These are phyloP conservation scores for Globisporangium iwayamae DNA, from an alignment of 352 stramenopile genomes.

Conservation along the genomic window DNA sequence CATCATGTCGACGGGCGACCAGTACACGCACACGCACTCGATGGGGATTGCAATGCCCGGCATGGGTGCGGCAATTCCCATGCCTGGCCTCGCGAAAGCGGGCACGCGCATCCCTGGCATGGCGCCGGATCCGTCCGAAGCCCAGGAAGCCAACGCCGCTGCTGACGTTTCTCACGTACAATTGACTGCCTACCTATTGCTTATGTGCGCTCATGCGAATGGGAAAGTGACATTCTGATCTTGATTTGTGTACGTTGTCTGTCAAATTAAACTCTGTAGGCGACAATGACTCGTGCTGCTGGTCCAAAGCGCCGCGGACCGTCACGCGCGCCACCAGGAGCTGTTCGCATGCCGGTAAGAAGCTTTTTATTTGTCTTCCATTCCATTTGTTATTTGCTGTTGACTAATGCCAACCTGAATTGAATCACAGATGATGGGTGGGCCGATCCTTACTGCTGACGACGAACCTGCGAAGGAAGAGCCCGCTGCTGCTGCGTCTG, in stretches of 20 bases:
- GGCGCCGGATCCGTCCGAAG: slow-evolving; percentile 24
- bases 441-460: slow-evolving; percentile 7
- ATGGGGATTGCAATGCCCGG: slow-evolving; percentile 79
- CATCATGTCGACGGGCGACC: slow-evolving; percentile 83
- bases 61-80: slow-evolving; percentile 78
- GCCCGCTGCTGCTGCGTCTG: background rate
- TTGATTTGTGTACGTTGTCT: too few relatives aligned
- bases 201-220: too few relatives aligned
- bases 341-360: slow-evolving; percentile 56
- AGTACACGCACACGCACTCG: slow-evolving; percentile 65
- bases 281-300: slow-evolving; percentile 72
- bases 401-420: background rate
- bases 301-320: slow-evolving; percentile 78
- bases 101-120: slow-evolving; percentile 70
- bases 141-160: slow-evolving; percentile 23
- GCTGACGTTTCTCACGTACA: slow-evolving; percentile 66
- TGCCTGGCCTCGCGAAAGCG: slow-evolving; percentile 73
- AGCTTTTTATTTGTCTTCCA: slow-evolving; percentile 1
- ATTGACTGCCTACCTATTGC: background rate
- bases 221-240: too few relatives aligned
- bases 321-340: slow-evolving; percentile 50
- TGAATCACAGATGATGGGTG: slow-evolving; percentile 31
- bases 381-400: background rate
- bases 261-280: slow-evolving; percentile 21
- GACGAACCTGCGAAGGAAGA: slow-evolving; percentile 5